Conservation (phyloP, 306 rosid genomes). For the Oxytropis ochrocephala region DNA sequence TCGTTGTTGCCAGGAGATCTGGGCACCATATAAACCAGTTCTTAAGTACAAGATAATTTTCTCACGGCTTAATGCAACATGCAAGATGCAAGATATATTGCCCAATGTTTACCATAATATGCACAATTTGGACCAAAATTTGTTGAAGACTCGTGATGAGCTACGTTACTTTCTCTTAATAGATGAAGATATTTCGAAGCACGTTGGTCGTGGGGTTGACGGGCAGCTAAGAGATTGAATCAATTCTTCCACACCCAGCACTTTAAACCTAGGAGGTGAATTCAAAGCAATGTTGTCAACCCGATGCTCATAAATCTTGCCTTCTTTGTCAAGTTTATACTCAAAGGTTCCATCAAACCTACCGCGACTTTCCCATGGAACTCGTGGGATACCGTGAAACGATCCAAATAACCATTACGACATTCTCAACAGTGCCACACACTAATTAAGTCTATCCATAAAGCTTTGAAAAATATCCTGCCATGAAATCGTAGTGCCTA, state of each 20-base stretch:
- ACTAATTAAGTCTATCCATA: constrained; percentile 66
- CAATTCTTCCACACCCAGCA: constrained; percentile 48
- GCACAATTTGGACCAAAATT: constrained; percentile 45
- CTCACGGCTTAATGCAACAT: neutral
- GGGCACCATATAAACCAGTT: constrained; percentile 11
- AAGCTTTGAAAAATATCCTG: constrained; percentile 62
- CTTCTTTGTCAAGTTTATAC: constrained; percentile 84
- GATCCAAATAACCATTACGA: constrained; percentile 83
- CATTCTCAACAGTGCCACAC: constrained; percentile 74
- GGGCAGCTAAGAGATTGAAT: constrained; percentile 66
- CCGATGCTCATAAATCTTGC: constrained; percentile 77
- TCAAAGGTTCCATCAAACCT: constrained; percentile 84
- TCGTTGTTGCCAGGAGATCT: constrained; percentile 2
- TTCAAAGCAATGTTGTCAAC: constrained; percentile 61
- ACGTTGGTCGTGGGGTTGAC: constrained; percentile 79
- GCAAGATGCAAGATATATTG: constrained; percentile 15
- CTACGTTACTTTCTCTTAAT: constrained; percentile 26
- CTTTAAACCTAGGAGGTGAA: constrained; percentile 63
- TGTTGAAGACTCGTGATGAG: constrained; percentile 5
- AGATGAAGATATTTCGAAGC: constrained; percentile 49
- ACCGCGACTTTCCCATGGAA: constrained; percentile 81
- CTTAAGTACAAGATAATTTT: neutral
- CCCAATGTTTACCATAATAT: constrained; percentile 20
- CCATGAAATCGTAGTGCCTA: constrained; percentile 84
- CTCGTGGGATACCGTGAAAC: constrained; percentile 82